Evolutionary conservation across 2,329 filamentous ascomycete species (phyloP).

Genomic region (Macrophomina tecta): DNA sequence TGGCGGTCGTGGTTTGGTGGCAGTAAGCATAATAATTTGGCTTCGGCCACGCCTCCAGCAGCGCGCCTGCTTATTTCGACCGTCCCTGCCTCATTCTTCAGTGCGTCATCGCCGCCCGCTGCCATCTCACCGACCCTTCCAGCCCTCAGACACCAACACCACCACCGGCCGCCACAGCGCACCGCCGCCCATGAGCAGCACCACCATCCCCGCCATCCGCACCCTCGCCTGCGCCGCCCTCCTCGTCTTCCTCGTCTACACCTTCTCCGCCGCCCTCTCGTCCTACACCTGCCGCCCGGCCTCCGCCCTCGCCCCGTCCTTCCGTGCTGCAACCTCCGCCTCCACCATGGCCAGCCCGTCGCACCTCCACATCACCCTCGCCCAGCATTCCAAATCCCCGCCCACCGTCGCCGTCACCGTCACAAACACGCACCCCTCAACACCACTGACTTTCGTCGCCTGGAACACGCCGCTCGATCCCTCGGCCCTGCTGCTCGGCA

Average conservation of each 20-base stretch:
- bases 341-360: slow-evolving; percentile 44
- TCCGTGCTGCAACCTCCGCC: slow-evolving; percentile 36
- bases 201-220: background rate
- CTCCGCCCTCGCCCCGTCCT: background rate
- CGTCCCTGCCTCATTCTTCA: slow-evolving; percentile 12
- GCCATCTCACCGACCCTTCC: background rate
- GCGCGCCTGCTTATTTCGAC: slow-evolving; percentile 13
- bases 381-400: slow-evolving; percentile 39
- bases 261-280: slow-evolving; percentile 40
- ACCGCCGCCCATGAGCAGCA: background rate
- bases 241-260: slow-evolving; percentile 38
- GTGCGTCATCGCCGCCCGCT: background rate
- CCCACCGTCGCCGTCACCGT: slow-evolving; percentile 44
- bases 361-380: slow-evolving; percentile 39
- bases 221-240: slow-evolving; percentile 1
- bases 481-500: slow-evolving; percentile 44
- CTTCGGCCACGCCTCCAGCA: background rate
- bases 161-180: slow-evolving; percentile 37
- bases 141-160: slow-evolving; percentile 16
- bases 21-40: slow-evolving; percentile 23
- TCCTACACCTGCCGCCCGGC: background rate
- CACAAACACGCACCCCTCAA: slow-evolving; percentile 42
- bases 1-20: background rate
- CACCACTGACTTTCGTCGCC: slow-evolving; percentile 45
- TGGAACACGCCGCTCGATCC: slow-evolving; percentile 51